Base-by-base conservation (phyloP, 352 stramenopile species). In the Pythium dissimile region DNA sequence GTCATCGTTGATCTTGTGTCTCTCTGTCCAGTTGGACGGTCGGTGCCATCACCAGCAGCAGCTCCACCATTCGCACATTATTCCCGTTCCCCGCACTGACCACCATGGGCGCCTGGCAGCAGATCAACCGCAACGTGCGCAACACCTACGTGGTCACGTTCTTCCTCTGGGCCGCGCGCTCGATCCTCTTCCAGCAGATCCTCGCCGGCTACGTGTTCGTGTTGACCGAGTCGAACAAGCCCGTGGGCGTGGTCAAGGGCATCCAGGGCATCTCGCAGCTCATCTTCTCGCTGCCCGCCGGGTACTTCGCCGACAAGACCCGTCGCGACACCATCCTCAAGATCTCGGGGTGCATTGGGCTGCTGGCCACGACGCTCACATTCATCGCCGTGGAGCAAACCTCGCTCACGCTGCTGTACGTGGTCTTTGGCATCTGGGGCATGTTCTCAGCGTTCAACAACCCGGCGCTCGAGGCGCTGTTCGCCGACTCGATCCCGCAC, bases 251-350 rank as follows among this genome's bases (percentile, higher is more conserved):
- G 18, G 78, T 92, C 63, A 92, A 90, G 54, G 82, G 82, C 55
- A 88, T 92, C 51, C 80, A 90, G 49, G 82, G 82, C 57, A 86
- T 92, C 62, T 77, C 80, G 38, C 82, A 92, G 64, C 71, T 92
- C 27, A 26, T 86, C 7, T 88, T 88, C 47, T 86, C 82, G 20
- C 57, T 92, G 18, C 82, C 82, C 2, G 77, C 76, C 0, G 82
- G 77, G 20, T 88, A 84, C 50, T 79, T 84, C 44, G 77, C 75
- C n/a, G 79, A 92, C 45, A 73, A 66, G 38, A 86, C 72, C 32
- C 80, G 82, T 15, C 77, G 82, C 39, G 82, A 92, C 60, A 76
- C 66, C 13, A 75, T 92, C 47, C 72, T 92, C 21, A 72, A 75
- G 31, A 60, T 89, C 45, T 84, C 82, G 12, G 77, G 72, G 21